Conservation (phyloP, 2,329 filamentous ascomycete genomes). For the Penicillium sclerotigenum region DNA sequence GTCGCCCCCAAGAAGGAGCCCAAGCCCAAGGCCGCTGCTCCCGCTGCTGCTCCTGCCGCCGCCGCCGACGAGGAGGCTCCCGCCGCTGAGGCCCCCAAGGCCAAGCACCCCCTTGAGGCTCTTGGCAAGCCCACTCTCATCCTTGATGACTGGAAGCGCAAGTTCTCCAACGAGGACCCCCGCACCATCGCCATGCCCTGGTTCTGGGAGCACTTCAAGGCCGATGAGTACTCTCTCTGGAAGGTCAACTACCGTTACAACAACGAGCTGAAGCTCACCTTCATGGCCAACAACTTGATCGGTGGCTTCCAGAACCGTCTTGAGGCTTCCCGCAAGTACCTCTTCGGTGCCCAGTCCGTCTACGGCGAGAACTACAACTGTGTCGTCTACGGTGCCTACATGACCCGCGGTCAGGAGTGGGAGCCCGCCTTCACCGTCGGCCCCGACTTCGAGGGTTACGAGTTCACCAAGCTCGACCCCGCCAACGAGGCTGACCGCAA, state of each 20-base stretch:
- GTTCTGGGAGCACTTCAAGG: slow-evolving; percentile 97
- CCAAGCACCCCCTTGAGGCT: slow-evolving; percentile 92
- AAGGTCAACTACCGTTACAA: slow-evolving; percentile 98
- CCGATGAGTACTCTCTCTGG: slow-evolving; percentile 96
- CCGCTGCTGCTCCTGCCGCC: slow-evolving; percentile 50
- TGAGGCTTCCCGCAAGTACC: slow-evolving; percentile 94
- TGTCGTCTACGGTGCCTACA: slow-evolving; percentile 86
- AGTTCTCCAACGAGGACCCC: slow-evolving; percentile 95
- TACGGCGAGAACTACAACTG: slow-evolving; percentile 87
- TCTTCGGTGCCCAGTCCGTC: slow-evolving; percentile 88
- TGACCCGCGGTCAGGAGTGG: slow-evolving; percentile 75
- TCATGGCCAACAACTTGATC: slow-evolving; percentile 99
- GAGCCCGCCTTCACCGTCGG: slow-evolving; percentile 94
- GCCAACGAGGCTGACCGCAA: slow-evolving; percentile 78
- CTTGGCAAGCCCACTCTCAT: slow-evolving; percentile 76
- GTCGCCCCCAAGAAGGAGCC: slow-evolving; percentile 69
- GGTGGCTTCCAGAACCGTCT: slow-evolving; percentile 97
- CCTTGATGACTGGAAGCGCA: slow-evolving; percentile 97
- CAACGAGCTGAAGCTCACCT: slow-evolving; percentile 91
- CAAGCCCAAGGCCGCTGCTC: slow-evolving; percentile 59
- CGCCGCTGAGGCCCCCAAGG: slow-evolving; percentile 68
- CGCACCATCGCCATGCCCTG: slow-evolving; percentile 78
- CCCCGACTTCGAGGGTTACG: slow-evolving; percentile 95
- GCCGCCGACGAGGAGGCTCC: slow-evolving; percentile 52
- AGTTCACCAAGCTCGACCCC: slow-evolving; percentile 93